Evolutionary conservation across 2,329 filamentous ascomycete species (phyloP), one percentile per base, ranked within the genome.

Genomic region (Hymenoscyphus albidus): DNA sequence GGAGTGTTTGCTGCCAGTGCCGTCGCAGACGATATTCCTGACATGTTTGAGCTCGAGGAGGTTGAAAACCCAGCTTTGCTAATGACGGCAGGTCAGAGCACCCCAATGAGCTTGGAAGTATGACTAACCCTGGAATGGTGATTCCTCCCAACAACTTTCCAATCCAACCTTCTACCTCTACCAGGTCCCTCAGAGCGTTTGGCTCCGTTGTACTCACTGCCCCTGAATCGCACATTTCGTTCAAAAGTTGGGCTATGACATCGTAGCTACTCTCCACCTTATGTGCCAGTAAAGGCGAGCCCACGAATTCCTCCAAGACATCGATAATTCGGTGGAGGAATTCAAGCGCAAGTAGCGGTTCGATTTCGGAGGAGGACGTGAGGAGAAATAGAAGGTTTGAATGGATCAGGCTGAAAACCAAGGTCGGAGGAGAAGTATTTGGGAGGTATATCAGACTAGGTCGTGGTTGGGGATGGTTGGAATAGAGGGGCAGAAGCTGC

Each of bases 201-300:
- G 91, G 90, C 77, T 99, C 95, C 0, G 94, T 97, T 64, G 92
- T 96, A 73, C 85, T 90, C 42, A 97, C 84, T n/a, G 88, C 85
- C 16, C 95, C 95, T 51, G 88, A 92, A 81, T 99, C 95, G 76
- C 95, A 97, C 90, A 99, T 96, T 79, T 99, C 95, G 67, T 88
- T 92, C 65, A 98, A 82, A 32, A 99, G 80, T 79, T 99, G 95
- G 18, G 93, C 93, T 40, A 96, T 90, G 35, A 98, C 89, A 85
- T 98, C 92, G 78, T 98, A 98, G 77, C 87, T 93, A 70, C 82
- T 85, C 77, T 97, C 93, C 69, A 99, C 89, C 80, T 95, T 97
- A 74, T 85, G 85, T 22, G 93, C 89, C 64, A 97, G 81, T 59
- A 99, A 79, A 14, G 95, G 95, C 57, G 92, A 88, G 65, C 94